Evolutionary conservation across 2,329 filamentous ascomycete genomes (phyloP), one percentile per base, ranked within the genome.

Genomic region (Onygenales sp.): DNA sequence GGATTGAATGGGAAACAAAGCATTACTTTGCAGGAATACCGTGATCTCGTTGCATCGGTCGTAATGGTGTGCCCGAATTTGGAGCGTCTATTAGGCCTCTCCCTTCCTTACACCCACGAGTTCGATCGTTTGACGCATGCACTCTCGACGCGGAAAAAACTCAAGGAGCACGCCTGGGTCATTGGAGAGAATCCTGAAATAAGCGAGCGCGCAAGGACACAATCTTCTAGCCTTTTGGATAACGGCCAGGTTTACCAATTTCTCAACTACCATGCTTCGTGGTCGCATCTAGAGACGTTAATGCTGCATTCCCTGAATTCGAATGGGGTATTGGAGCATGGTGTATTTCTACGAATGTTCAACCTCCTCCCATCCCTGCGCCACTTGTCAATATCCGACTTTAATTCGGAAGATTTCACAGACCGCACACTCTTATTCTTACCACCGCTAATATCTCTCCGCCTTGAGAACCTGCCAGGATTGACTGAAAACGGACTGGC

Each of bases 51-150:
- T 14, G 77, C 78, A 5, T 80, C 79, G 1, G 68, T 83, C 39
- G 76, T 83, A 34, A 80, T 81, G 74, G 74, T 75, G 2, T 83
- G 79, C 59, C 78, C 80, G 6, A 79, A 78, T 55, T 64, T 83
- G 21, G 78, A 83, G 63, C 71, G 73, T 31, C 64, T 83, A 6
- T 62, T 74, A 34, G 80, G 80, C 5, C 75, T 81, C 53, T 71
- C 74, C 48, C 66, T 77, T n/a, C 71, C 76, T 2, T 80, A 77
- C 58, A 70, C 72, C 40, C 76, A 79, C 54, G 69, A 75, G 36
- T 81, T 78, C 56, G 77, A 81, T 59, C 74, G 78, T 17, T 63
- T 80, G 17, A 78, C 74, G 9, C 72, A 82, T 60, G 78, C 80
- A 2, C 61, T 83, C 17, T 80, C 80, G 0, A 80, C 77, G 5